A percentile compares a stretch with the other conserved stretches of the same genome.
These are phyloP conservation scores for Gossypium schwendimanii DNA, from an alignment of 441 rosid genomes.

Conservation along the genomic window DNA sequence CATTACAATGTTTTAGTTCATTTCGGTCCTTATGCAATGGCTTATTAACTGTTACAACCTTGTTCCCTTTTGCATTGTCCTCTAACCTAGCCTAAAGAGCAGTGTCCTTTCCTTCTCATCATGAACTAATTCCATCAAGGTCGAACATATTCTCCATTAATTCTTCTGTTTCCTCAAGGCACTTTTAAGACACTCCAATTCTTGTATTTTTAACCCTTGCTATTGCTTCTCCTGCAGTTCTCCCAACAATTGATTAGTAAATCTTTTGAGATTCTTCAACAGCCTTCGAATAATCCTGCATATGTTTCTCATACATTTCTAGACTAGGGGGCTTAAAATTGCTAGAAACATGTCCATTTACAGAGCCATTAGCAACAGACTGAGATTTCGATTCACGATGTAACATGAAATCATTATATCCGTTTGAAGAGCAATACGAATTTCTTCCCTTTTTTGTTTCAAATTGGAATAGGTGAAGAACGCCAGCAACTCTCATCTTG, in stretches of 20 bases:
- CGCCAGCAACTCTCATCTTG: constrained; percentile 98
- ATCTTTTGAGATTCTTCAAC: constrained; percentile 73
- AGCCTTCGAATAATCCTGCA: constrained; percentile 66
- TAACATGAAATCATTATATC: constrained; percentile 97
- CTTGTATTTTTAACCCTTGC: constrained; percentile 50
- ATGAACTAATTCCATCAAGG: constrained; percentile 47
- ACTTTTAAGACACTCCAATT: constrained; percentile 51
- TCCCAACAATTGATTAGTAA: constrained; percentile 45
- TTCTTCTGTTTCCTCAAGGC: constrained; percentile 54
- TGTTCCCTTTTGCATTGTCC: constrained; percentile 37
- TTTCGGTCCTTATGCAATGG: constrained; percentile 47
- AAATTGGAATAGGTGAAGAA: constrained; percentile 93
- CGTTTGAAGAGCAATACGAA: constrained; percentile 95
- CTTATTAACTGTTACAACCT: constrained; percentile 43
- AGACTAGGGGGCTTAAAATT: constrained; percentile 47
- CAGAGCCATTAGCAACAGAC: constrained; percentile 52
- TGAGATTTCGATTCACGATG: constrained; percentile 91
- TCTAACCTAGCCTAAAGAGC: constrained; percentile 60
- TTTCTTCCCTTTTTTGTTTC: constrained; percentile 98
- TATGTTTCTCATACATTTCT: constrained; percentile 66
- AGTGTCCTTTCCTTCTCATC: constrained; percentile 58
- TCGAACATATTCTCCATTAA: constrained; percentile 41
- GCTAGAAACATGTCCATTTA: constrained; percentile 64
- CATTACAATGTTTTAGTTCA: constrained; percentile 54
- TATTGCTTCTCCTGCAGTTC: constrained; percentile 63